Percentiles rank a stretch among this genome's conserved stretches.
Evolutionary conservation across 2,329 filamentous ascomycete species (phyloP).

Genomic region (Trichoderma sp.): DNA sequence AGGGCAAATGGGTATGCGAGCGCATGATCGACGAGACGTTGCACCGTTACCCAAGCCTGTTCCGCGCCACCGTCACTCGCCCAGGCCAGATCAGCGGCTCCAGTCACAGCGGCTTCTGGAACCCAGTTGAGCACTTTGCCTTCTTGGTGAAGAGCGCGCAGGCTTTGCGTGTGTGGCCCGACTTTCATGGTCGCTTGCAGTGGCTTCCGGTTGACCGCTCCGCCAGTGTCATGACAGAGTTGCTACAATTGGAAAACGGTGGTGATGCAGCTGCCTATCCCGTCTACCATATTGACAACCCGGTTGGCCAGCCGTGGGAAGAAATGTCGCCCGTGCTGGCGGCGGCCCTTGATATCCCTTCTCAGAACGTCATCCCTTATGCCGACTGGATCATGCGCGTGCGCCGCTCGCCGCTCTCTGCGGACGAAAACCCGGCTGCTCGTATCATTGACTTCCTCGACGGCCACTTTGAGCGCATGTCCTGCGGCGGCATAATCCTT

Average conservation of each 20-base stretch:
- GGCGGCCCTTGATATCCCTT: slow-evolving; percentile 15
- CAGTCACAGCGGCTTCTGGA: not conserved
- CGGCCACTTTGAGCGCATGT: slow-evolving; percentile 23
- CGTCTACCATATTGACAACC: not conserved
- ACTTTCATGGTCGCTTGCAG: not conserved
- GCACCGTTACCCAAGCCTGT: not conserved
- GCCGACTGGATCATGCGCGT: not conserved
- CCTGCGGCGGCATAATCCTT: slow-evolving; percentile 24
- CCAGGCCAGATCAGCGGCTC: not conserved
- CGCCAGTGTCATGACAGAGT: not conserved
- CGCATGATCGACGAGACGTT: not conserved
- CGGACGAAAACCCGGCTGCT: not conserved
- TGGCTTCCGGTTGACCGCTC: not conserved
- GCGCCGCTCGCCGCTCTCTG: not conserved
- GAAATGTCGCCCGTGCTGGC: not conserved
- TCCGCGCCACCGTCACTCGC: not conserved
- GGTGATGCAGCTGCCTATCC: not conserved
- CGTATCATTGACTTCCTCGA: slow-evolving; percentile 22
- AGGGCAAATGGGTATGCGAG: not conserved
- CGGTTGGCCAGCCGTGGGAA: not conserved
- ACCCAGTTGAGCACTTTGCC: not conserved
- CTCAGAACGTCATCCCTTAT: not conserved
- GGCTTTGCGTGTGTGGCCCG: not conserved
- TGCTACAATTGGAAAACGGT: not conserved
- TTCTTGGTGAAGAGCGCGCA: not conserved